A percentile compares a stretch with the other conserved stretches of the same genome.
These are phyloP conservation scores for Apiosordaria backusii DNA, from an alignment of 495 filamentous ascomycete species.

Conservation along the genomic window DNA sequence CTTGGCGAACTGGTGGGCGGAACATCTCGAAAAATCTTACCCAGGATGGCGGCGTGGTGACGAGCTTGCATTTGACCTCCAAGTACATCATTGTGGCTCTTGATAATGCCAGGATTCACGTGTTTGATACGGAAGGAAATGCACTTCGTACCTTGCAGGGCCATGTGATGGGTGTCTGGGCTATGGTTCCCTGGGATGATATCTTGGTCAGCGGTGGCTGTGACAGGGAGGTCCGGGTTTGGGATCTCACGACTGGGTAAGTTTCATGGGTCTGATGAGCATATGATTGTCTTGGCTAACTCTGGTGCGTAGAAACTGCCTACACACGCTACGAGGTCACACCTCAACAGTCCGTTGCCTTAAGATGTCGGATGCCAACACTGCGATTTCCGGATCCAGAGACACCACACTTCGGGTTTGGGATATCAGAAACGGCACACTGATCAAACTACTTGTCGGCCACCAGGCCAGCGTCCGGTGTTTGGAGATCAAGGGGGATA, in stretches of 20 bases:
- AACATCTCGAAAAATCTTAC: constrained; percentile 80
- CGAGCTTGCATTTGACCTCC: constrained; percentile 85
- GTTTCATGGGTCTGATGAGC: constrained; percentile 22
- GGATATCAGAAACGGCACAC: constrained; percentile 79
- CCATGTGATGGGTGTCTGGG: constrained; percentile 99
- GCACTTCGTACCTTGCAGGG: constrained; percentile 86
- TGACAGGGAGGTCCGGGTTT: constrained; percentile 93
- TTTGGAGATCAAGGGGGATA: constrained; percentile 90
- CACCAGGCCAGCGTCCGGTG: constrained; percentile 97
- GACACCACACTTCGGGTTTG: constrained; percentile 93
- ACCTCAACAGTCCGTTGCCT: constrained; percentile 95
- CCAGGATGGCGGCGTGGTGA: constrained; percentile 94
- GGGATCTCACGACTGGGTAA: constrained; percentile 95
- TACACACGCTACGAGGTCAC: constrained; percentile 87
- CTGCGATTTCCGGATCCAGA: constrained; percentile 91
- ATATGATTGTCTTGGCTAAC: constrained; percentile 23
- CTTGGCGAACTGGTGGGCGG: constrained; percentile 85
- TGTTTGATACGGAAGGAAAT: constrained; percentile 88
- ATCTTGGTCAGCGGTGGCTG: constrained; percentile 94
- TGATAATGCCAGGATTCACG: constrained; percentile 97
- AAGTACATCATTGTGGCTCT: constrained; percentile 97
- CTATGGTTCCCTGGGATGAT: constrained; percentile 98
- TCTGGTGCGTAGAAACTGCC: constrained; percentile 47
- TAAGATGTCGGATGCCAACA: constrained; percentile 92
- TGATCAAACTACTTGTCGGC: constrained; percentile 89